A percentile compares a stretch with the other conserved stretches of the same genome.
Conservation (phyloP, 176 grass and related monocot genomes). For the Phragmites australis region DNA sequence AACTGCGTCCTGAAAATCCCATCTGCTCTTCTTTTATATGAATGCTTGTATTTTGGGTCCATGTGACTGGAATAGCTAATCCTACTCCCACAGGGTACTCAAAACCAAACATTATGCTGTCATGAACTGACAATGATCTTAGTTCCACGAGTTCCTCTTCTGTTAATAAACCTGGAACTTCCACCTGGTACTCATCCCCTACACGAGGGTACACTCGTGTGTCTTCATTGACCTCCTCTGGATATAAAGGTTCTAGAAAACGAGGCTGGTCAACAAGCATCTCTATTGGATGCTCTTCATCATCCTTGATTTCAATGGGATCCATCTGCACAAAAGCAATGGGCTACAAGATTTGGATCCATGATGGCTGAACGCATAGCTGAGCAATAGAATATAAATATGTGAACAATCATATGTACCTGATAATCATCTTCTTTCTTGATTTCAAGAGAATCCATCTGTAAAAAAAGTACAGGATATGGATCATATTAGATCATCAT, state of each 20-base stretch:
- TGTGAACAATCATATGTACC: slow-evolving; percentile 40
- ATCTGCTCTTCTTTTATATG: slow-evolving; percentile 39
- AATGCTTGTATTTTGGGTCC: slow-evolving; percentile 42
- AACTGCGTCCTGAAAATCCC: slow-evolving; percentile 18
- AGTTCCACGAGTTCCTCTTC: slow-evolving; percentile 38
- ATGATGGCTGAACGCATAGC: slow-evolving; percentile 21
- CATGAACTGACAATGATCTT: slow-evolving; percentile 38
- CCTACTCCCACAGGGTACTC: slow-evolving; percentile 51
- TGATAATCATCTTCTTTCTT: slow-evolving; percentile 54
- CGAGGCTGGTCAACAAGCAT: slow-evolving; percentile 54
- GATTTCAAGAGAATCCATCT: slow-evolving; percentile 81
- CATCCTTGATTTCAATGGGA: slow-evolving; percentile 57
- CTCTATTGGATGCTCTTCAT: slow-evolving; percentile 50
- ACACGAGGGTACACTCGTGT: slow-evolving; percentile 60
- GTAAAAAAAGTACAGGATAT: slow-evolving; percentile 29
- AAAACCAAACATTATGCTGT: slow-evolving; percentile 31
- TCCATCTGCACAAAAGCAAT: slow-evolving; percentile 56
- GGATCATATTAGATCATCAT: slow-evolving; percentile 23
- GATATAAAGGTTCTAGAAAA: slow-evolving; percentile 52
- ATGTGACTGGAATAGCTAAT: slow-evolving; percentile 68
- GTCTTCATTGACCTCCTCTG: slow-evolving; percentile 67
- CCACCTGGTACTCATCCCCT: slow-evolving; percentile 82
- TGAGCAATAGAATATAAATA: slow-evolving; percentile 22
- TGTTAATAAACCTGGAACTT: slow-evolving; percentile 53
- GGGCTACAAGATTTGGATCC: slow-evolving; percentile 12